Evolutionary conservation across 2,329 filamentous ascomycete genomes (phyloP).

Genomic region (Huntiella omanensis): DNA sequence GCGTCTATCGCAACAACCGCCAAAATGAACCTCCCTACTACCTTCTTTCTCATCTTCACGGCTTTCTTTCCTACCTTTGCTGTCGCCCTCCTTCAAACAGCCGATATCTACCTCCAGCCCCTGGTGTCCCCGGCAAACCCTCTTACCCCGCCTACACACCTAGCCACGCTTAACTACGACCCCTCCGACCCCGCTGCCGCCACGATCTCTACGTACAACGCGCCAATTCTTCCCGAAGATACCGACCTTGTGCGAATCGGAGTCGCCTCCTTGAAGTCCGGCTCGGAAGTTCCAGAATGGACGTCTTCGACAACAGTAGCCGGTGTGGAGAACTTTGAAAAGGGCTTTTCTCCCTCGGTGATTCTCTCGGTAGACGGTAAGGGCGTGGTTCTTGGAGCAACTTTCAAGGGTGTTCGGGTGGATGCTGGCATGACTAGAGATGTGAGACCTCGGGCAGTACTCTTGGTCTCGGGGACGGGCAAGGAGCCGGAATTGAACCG

Average conservation of each 20-base stretch:
- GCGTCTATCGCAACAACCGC: background rate
- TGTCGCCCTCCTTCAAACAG: conserved; percentile 24
- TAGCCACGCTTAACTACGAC: conserved; percentile 40
- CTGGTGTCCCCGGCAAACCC: conserved; percentile 17
- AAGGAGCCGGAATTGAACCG: conserved; percentile 42
- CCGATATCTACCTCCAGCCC: conserved; percentile 35
- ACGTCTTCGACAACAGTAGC: conserved; percentile 35
- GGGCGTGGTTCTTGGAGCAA: conserved; percentile 27
- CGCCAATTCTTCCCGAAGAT: conserved; percentile 30
- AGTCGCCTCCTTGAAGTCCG: conserved; percentile 14
- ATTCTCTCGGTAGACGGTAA: conserved; percentile 29
- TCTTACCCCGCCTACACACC: conserved; percentile 21
- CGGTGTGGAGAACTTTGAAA: conserved; percentile 36
- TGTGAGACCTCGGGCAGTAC: conserved; percentile 40
- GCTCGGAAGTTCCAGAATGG: conserved; percentile 25
- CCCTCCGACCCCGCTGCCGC: conserved; percentile 23
- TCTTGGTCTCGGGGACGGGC: conserved; percentile 29
- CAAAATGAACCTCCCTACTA: background rate
- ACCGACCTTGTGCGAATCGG: conserved; percentile 37
- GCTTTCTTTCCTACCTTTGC: conserved; percentile 18
- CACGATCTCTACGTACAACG: conserved; percentile 34
- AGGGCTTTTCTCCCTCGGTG: conserved; percentile 41
- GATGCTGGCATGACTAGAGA: conserved; percentile 47
- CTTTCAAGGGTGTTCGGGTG: conserved; percentile 35
- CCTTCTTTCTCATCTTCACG: background rate